Conservation (phyloP, 352 stramenopile genomes). For the Phytopythium litorale region DNA sequence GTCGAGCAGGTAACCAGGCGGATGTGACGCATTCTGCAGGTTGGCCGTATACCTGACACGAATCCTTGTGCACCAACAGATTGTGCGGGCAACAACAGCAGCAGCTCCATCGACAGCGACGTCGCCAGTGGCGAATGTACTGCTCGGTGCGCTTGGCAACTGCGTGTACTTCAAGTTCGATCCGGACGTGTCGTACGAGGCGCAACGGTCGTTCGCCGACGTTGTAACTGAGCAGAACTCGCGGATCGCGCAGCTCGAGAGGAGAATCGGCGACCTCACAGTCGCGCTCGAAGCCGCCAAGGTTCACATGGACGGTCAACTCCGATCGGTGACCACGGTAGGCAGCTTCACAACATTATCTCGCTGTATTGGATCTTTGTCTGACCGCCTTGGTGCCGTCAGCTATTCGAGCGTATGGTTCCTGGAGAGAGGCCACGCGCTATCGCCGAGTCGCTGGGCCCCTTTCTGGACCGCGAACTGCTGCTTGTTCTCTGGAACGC, state of each 20-base stretch:
- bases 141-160: slow-evolving; percentile 56
- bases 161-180: slow-evolving; percentile 58
- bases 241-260: slow-evolving; percentile 16
- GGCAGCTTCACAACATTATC: background rate
- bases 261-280: slow-evolving; percentile 17
- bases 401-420: slow-evolving; percentile 37
- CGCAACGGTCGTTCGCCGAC: slow-evolving; percentile 44
- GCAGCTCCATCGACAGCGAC: background rate
- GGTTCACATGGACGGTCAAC: slow-evolving; percentile 23
- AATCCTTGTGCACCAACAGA: background rate
- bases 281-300: slow-evolving; percentile 20
- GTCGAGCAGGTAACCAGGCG: slow-evolving; percentile 3
- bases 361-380: slow-evolving; percentile 1
- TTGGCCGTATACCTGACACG: background rate
- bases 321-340: slow-evolving; percentile 14
- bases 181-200: slow-evolving; percentile 21
- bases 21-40: background rate
- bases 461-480: slow-evolving; percentile 54
- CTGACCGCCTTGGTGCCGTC: background rate
- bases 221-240: slow-evolving; percentile 20
- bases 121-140: slow-evolving; percentile 7
- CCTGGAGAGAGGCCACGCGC: slow-evolving; percentile 17
- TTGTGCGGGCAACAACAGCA: background rate
- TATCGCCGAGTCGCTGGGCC: slow-evolving; percentile 39
- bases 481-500: slow-evolving; percentile 61